phyloP scores from a whole-genome alignment of 2,329 filamentous ascomycete species.

The Blastomyces parvus region DNA sequence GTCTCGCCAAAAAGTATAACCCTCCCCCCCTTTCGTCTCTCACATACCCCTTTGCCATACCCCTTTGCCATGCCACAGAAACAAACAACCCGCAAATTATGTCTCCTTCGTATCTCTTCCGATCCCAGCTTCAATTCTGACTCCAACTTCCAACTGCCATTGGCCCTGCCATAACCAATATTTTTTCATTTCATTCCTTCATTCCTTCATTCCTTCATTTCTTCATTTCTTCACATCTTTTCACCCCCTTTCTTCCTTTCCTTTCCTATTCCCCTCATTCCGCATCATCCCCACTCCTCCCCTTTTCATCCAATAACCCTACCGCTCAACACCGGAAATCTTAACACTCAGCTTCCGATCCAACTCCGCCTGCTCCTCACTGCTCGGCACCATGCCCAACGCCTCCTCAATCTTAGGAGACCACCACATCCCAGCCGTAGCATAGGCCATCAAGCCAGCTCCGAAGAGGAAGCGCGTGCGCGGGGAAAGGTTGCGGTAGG shows the following conservation, averaged over 20 bases:
- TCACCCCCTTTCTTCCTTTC: not conserved
- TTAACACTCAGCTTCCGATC: constrained; percentile 34
- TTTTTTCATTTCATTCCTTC: not conserved
- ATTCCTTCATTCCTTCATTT: too few species aligned
- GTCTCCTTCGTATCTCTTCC: not conserved
- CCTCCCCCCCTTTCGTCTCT: not conserved
- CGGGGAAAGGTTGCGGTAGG: constrained; percentile 62
- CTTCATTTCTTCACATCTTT: too few species aligned
- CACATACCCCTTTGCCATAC: not conserved
- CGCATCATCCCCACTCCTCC: constrained; percentile 10
- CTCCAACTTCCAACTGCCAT: too few species aligned
- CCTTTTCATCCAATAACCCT: constrained; percentile 8
- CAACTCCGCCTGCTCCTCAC: constrained; percentile 62
- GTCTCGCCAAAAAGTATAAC: not conserved
- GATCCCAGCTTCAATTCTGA: not conserved
- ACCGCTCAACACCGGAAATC: constrained; percentile 13
- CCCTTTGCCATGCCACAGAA: not conserved
- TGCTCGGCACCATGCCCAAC: constrained; percentile 61
- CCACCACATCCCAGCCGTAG: constrained; percentile 60
- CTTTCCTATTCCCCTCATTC: constrained; percentile 2
- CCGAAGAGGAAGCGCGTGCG: constrained; percentile 64
- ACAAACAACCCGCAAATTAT: not conserved
- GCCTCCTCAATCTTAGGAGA: constrained; percentile 64
- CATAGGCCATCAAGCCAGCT: constrained; percentile 66
- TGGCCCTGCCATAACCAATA: too few species aligned